phyloP scores from a whole-genome alignment of 2,329 filamentous ascomycete species.

The Phoma sp. region DNA sequence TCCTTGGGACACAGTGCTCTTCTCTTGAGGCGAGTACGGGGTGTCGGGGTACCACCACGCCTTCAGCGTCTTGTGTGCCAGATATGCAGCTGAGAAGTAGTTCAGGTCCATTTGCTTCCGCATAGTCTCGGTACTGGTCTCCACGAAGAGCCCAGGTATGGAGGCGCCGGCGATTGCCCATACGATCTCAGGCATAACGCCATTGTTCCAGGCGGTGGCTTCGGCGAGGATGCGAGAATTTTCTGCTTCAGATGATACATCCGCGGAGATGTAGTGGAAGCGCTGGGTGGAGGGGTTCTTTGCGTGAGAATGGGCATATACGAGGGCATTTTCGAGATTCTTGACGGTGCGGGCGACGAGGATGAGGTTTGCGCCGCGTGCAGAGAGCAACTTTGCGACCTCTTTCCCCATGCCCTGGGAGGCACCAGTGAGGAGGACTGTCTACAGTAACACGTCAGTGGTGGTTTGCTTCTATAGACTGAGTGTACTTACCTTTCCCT shows the following conservation, averaged over 20 bases:
- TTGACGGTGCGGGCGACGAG: slow-evolving; percentile 79
- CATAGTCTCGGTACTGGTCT: slow-evolving; percentile 71
- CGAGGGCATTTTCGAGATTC: slow-evolving; percentile 76
- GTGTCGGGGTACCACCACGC: slow-evolving; percentile 69
- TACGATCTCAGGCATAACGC: slow-evolving; percentile 77
- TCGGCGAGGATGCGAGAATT: slow-evolving; percentile 74
- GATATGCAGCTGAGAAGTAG: slow-evolving; percentile 86
- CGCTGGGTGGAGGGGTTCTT: slow-evolving; percentile 71
- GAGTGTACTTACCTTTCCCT: slow-evolving; percentile 71
- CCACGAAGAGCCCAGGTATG: slow-evolving; percentile 77
- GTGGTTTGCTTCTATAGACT: not conserved
- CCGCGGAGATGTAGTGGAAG: slow-evolving; percentile 84
- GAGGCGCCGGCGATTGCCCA: slow-evolving; percentile 88
- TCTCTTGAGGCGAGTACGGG: slow-evolving; percentile 46
- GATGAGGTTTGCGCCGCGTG: slow-evolving; percentile 85
- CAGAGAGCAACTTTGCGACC: slow-evolving; percentile 75
- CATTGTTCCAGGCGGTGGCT: slow-evolving; percentile 80
- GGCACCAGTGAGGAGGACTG: slow-evolving; percentile 85
- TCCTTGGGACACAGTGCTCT: slow-evolving; percentile 34
- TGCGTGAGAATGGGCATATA: slow-evolving; percentile 72
- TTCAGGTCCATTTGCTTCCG: slow-evolving; percentile 89
- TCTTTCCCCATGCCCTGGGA: slow-evolving; percentile 91
- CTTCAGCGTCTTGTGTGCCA: slow-evolving; percentile 79
- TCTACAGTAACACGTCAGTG: slow-evolving; percentile 61
- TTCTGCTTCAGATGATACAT: slow-evolving; percentile 76